Evolutionary conservation across 1,284 basidiomycete genomes (phyloP).

Genomic region (Pseudozyma pruni): DNA sequence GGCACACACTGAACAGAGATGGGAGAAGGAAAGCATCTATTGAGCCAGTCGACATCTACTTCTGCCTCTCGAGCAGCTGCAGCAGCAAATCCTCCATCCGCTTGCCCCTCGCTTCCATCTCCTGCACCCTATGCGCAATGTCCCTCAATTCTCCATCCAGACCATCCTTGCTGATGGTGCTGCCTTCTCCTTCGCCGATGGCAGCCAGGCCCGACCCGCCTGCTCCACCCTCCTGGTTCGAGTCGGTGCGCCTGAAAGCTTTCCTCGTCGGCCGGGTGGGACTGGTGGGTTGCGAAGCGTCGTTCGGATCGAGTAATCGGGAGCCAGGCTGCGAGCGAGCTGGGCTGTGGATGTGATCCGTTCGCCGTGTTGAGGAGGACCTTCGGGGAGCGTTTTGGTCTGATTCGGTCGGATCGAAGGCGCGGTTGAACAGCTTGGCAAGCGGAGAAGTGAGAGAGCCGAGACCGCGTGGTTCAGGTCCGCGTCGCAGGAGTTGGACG

Average conservation of each 20-base stretch:
- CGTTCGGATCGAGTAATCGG: neutral
- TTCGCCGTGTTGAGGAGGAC: slow-evolving; percentile 6
- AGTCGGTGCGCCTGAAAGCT: neutral
- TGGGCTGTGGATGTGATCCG: slow-evolving; percentile 4
- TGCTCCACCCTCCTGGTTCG: neutral
- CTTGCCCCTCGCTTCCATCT: slow-evolving; percentile 43
- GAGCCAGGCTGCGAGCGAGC: slow-evolving; percentile 4
- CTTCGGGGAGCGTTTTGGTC: slow-evolving; percentile 1
- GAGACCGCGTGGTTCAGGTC: slow-evolving; percentile 32
- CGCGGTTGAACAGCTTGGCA: slow-evolving; percentile 38
- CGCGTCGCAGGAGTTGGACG: slow-evolving; percentile 17
- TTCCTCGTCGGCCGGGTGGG: slow-evolving; percentile 4
- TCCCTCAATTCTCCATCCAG: slow-evolving; percentile 26
- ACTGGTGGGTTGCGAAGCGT: slow-evolving; percentile 6
- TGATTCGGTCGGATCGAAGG: slow-evolving; percentile 18
- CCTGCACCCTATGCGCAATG: slow-evolving; percentile 28
- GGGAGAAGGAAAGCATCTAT: neutral
- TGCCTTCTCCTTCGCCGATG: slow-evolving; percentile 1
- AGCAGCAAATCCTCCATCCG: slow-evolving; percentile 46
- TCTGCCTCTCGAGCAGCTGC: slow-evolving; percentile 26
- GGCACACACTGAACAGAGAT: neutral
- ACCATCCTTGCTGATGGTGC: slow-evolving; percentile 4
- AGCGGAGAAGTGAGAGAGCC: slow-evolving; percentile 43
- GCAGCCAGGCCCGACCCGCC: slow-evolving; percentile 2
- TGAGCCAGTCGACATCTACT: neutral